Evolutionary conservation across 345 rosid species (phyloP).

Genomic region (Rhizophora mangle): DNA sequence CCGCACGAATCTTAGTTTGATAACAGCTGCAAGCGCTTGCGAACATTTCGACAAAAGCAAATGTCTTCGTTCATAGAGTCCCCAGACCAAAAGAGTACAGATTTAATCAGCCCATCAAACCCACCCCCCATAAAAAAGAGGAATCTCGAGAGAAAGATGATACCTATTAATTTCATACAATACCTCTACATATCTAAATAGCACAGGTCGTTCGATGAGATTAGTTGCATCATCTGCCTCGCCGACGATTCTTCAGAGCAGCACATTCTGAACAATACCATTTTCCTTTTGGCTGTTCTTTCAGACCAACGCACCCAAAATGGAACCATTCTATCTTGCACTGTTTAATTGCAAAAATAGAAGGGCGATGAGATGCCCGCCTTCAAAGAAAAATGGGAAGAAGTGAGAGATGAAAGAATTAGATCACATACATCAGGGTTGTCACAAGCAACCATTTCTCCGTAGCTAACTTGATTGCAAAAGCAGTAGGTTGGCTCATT

Average conservation of each 20-base stretch:
- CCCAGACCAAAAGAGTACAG: too few species aligned
- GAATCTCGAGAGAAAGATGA: not conserved
- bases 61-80: too few species aligned
- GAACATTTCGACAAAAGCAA: too few species aligned
- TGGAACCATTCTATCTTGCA: constrained; percentile 99
- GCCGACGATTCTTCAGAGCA: constrained; percentile 59
- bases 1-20: too few species aligned
- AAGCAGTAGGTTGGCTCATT: constrained; percentile 92
- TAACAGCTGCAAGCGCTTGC: too few species aligned
- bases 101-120: too few species aligned
- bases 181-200: not conserved
- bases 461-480: constrained; percentile 96
- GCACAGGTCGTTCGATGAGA: not conserved
- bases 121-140: too few species aligned
- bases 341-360: constrained; percentile 35
- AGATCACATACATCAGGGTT: constrained; percentile 65
- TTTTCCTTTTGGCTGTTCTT: constrained; percentile 87
- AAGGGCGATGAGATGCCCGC: not conserved
- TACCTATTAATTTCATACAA: not conserved
- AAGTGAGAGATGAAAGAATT: not conserved
- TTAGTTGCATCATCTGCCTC: constrained; percentile 44
- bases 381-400: not conserved
- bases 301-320: constrained; percentile 87
- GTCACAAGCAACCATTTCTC: constrained; percentile 97
- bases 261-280: constrained; percentile 90